Conservation (phyloP, 2,329 filamentous ascomycete genomes). For the Calonectria crousiana region DNA sequence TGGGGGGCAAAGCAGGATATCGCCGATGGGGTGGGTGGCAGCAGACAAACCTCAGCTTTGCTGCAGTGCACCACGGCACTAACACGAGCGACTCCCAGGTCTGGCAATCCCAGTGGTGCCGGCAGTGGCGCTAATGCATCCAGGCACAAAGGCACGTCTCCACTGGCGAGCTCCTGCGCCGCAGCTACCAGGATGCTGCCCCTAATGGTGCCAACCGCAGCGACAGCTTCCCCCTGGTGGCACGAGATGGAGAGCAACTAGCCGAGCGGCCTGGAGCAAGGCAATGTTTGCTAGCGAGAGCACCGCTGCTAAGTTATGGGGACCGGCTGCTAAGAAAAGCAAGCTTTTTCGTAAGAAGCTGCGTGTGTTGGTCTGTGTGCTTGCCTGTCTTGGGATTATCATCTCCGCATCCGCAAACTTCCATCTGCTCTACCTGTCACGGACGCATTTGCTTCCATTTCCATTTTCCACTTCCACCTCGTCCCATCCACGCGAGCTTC, state of each 20-base stretch:
- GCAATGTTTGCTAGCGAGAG: conserved; percentile 8
- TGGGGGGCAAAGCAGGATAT: neutral
- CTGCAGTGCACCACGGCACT: conserved; percentile 15
- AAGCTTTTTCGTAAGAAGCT: neutral
- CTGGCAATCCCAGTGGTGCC: conserved; percentile 34
- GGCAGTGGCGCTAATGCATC: conserved; percentile 38
- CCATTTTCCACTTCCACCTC: neutral
- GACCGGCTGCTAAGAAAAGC: neutral
- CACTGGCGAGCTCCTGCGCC: neutral
- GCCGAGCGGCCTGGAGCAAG: conserved; percentile 1
- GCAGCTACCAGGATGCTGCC: neutral
- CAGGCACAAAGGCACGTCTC: conserved; percentile 18
- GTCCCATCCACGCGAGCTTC: neutral
- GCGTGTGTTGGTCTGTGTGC: conserved; percentile 2
- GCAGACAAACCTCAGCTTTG: neutral
- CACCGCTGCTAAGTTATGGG: conserved; percentile 1
- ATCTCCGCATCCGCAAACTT: neutral
- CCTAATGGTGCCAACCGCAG: neutral
- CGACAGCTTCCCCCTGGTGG: conserved; percentile 5
- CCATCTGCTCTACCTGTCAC: conserved; percentile 1
- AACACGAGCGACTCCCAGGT: conserved; percentile 32
- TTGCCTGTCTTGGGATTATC: neutral
- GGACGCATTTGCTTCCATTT: neutral
- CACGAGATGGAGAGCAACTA: conserved; percentile 4
- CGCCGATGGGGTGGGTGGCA: neutral